Conservation (phyloP, 345 rosid species). For the Syzygium oleosum region DNA sequence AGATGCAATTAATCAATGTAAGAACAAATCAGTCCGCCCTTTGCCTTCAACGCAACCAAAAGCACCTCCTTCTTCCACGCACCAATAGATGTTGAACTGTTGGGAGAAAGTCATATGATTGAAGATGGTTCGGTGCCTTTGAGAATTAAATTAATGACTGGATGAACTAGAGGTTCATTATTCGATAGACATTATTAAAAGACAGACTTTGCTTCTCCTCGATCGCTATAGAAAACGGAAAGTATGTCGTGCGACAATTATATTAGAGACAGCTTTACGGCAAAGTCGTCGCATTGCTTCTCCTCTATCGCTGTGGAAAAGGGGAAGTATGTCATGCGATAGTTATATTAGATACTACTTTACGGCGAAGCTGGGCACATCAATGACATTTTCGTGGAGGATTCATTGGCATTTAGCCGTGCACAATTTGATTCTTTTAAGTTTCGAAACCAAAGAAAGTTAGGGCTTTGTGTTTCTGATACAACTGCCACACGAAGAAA, state of each 20-base stretch:
- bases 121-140: background rate
- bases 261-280: background rate
- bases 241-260: background rate
- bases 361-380: too few species aligned
- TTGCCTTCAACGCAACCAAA: too few species aligned
- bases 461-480: too few species aligned
- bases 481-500: too few species aligned
- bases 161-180: background rate
- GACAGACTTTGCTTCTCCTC: background rate
- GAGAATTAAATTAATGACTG: background rate
- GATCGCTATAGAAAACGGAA: background rate
- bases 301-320: too few species aligned
- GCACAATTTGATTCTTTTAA: background rate
- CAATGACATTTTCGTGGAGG: background rate
- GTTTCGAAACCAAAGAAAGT: background rate
- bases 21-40: too few species aligned
- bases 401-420: background rate
- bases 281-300: background rate
- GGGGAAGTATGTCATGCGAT: too few species aligned
- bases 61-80: background rate
- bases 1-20: background rate
- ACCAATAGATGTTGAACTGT: background rate
- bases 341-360: too few species aligned
- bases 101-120: too few species aligned
- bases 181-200: background rate